A percentile compares a stretch with the other conserved stretches of the same genome.
phyloP scores from a whole-genome alignment of 139 green algal genomes.

The Tetradesmus lagerheimii region DNA sequence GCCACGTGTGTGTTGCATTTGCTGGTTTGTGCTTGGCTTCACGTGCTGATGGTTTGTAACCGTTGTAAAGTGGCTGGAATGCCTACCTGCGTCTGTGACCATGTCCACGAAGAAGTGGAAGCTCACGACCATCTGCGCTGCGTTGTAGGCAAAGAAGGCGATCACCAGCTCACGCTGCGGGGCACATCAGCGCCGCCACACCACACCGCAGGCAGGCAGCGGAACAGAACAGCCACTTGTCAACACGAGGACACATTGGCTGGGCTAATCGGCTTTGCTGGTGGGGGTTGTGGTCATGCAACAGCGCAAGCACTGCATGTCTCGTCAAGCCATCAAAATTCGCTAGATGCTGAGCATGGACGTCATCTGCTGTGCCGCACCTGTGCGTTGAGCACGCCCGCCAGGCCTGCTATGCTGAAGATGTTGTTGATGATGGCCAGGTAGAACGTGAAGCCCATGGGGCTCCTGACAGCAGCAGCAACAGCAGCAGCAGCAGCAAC shows the following conservation, averaged over 20 bases:
- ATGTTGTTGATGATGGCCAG: constrained; percentile 66
- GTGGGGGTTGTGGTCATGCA: too few relatives aligned
- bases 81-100: constrained; percentile 35
- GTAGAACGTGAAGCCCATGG: constrained; percentile 68
- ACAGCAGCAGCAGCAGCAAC: background rate
- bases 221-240: background rate
- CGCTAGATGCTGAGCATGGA: too few relatives aligned
- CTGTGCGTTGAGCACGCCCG: constrained; percentile 78
- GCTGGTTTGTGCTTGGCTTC: too few relatives aligned
- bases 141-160: constrained; percentile 86
- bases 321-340: too few relatives aligned
- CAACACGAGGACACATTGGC: background rate
- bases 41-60: too few relatives aligned
- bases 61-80: too few relatives aligned
- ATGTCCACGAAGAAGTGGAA: constrained; percentile 68
- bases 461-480: constrained; percentile 4
- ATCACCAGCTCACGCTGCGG: constrained; percentile 71
- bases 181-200: background rate
- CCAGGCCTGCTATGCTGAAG: constrained; percentile 78
- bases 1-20: too few relatives aligned
- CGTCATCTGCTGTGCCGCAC: background rate
- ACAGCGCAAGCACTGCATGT: too few relatives aligned
- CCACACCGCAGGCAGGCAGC: background rate
- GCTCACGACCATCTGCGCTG: constrained; percentile 68
- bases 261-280: too few relatives aligned